Conservation (phyloP, 2,329 filamentous ascomycete genomes). For the Ophiosphaerella herpotricha region DNA sequence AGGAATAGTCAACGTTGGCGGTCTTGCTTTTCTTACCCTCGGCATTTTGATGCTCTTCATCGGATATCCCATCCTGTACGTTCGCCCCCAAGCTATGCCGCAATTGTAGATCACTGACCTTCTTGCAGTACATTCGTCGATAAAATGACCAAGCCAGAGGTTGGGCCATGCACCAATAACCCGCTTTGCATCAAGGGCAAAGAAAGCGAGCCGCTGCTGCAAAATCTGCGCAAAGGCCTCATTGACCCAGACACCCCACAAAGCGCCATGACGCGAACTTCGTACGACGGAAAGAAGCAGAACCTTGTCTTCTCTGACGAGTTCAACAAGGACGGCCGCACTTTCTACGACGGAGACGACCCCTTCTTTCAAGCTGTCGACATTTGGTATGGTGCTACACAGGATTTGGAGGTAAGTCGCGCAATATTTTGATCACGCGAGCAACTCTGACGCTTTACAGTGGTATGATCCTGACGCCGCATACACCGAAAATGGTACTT, state of each 20-base stretch:
- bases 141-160: constrained; percentile 44
- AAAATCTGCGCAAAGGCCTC: constrained; percentile 64
- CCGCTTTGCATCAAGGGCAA: constrained; percentile 57
- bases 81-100: constrained; percentile 11
- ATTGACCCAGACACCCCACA: constrained; percentile 71
- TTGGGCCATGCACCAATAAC: constrained; percentile 48
- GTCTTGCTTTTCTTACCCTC: constrained; percentile 62
- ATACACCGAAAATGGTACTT: constrained; percentile 64
- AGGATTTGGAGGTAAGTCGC: constrained; percentile 64
- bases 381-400: constrained; percentile 73
- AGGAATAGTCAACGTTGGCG: constrained; percentile 68
- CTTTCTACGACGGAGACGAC: constrained; percentile 73
- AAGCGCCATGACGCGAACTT: constrained; percentile 60
- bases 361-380: constrained; percentile 70
- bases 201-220: constrained; percentile 56
- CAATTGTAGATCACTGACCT: constrained; percentile 14
- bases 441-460: constrained; percentile 39
- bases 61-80: constrained; percentile 71
- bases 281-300: constrained; percentile 64
- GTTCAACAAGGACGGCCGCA: constrained; percentile 69
- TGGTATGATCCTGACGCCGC: constrained; percentile 74
- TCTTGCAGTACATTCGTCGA: constrained; percentile 62
- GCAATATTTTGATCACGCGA: background rate
- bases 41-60: constrained; percentile 70
- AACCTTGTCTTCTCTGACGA: constrained; percentile 74